Base-by-base conservation (phyloP, 225 moss, liverwort and hornwort species). In the Physcomitrellopsis africana region DNA sequence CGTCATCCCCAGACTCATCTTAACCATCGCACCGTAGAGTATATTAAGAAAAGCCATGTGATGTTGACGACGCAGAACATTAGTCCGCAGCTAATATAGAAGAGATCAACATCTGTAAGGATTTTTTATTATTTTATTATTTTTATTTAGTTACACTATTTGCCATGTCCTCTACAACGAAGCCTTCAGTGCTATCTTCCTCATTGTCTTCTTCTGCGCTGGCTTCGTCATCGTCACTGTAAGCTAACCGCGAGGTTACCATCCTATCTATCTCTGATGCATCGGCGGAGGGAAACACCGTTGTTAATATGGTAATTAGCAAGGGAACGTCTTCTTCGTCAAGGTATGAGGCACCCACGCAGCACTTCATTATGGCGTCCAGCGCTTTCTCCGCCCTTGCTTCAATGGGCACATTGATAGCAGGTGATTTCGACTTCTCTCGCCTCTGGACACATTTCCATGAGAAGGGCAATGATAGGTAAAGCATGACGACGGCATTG, bases 321-420 rank as follows among this genome's bases (percentile, higher is more conserved):
- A 82, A 67, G 1, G 79, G 74, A 10, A 74, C 86, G 66, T 91
- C 88, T 24, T 86, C 88, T 60, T 91, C 91, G 37, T 78, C 68
- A 11, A 91, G 62, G 12, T 58, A 73, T 18, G 69, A 77, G 32
- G 72, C 76, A 60, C 89, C 89, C 3, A 76, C 81, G 42, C 88
- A 91, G 69, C 91, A 91, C 69, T 84, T 86, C 78, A 83, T 79
- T 44, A 91, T 89, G 22, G 82, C 88, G 60, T 89, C 86, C n/a
- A 91, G 79, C n/a, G 91, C 84, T 76, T 83, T 91, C 76, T 91
- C 88, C 4, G 83, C 91, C 41, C 91, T 82, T 26, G 74, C 43
- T 68, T 86, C 91, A 65, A 91, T 91, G 1, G 86, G 84, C 26
- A 91, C 83, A 23, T 86, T 82, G 16, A 86, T 84, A 51, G 68